Base-by-base conservation (phyloP, 768 basidiomycete genomes). In the Nevesoporus exiguus region DNA sequence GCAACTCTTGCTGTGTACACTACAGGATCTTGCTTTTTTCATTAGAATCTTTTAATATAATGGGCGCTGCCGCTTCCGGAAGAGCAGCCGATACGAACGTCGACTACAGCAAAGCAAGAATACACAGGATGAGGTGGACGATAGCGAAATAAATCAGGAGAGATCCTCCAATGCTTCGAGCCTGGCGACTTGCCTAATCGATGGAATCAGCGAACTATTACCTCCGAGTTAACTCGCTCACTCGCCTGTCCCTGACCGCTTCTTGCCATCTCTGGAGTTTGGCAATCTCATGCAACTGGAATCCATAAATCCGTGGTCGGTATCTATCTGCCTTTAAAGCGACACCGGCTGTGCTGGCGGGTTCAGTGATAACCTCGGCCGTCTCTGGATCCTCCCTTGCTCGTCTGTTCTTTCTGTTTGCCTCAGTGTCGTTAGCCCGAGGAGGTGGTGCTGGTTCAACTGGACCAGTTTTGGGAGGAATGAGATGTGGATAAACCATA, bases 201-300 rank as follows among this genome's bases (percentile, higher is more conserved):
- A 48, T 37, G 39, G 44, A 30, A 47, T 62, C 27, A 62, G 56
- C 48, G 49, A 54, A 1, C 14, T 47, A 21, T 21, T 9, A 24
- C 17, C 37, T 39, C 17, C 4, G 31, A 15, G 17, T 21, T 10
- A 11, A n/a, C 9, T 22, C 21, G 13, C 50, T 11, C 33, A 61
- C 65, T 61, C 54, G 88, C 93, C 82, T 80, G 72, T 98, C 95
- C 50, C 96, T 74, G 34, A 88, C 82, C 4, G 92, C 95, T 73
- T 93, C 92, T 71, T 98, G 93, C 97, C 97, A 99, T 63, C 95
- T 77, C 68, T 94, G 89, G 61, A 97, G 71, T 71, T 88, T 95
- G 17, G 96, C 96, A 55, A 83, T 86, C 75, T 98, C 97, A 65
- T 98, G 82, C 33, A 98, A 76, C 72, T 94, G 92, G 80, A 99